Evolutionary conservation across 495 filamentous ascomycete species (phyloP).

Genomic region (Penicillium desertorum): DNA sequence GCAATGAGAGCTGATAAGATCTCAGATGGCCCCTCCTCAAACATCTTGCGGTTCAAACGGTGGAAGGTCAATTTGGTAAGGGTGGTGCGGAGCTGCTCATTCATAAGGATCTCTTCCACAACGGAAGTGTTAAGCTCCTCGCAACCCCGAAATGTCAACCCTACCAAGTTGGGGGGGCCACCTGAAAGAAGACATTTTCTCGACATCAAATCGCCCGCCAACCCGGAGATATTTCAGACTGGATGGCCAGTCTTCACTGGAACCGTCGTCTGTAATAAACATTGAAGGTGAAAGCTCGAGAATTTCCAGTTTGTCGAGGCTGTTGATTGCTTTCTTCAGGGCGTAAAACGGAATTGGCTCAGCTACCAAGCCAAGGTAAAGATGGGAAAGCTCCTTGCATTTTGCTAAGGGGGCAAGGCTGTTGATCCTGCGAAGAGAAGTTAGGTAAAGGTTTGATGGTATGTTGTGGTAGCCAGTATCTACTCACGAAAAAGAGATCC

Average conservation of each 20-base stretch:
- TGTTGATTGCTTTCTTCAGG: constrained; percentile 53
- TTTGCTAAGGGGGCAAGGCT: constrained; percentile 64
- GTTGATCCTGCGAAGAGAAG: constrained; percentile 40
- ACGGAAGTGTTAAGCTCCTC: constrained; percentile 18
- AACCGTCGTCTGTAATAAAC: constrained; percentile 22
- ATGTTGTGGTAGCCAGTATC: neutral
- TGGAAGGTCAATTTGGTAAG: neutral
- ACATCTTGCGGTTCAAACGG: neutral
- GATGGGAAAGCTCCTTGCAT: constrained; percentile 52
- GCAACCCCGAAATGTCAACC: constrained; percentile 31
- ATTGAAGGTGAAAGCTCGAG: constrained; percentile 58
- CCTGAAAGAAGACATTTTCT: constrained; percentile 25
- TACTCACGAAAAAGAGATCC: constrained; percentile 58
- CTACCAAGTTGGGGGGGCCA: constrained; percentile 34
- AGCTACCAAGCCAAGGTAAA: constrained; percentile 60
- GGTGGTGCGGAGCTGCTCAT: constrained; percentile 9
- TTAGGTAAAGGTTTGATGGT: constrained; percentile 6
- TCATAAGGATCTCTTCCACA: constrained; percentile 6
- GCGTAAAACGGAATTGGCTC: constrained; percentile 52
- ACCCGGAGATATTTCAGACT: constrained; percentile 26
- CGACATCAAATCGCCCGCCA: constrained; percentile 28
- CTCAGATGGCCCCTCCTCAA: neutral
- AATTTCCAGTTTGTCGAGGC: constrained; percentile 48
- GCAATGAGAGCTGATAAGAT: neutral
- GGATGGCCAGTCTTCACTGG: constrained; percentile 28